Conservation (phyloP, 257 asterid genomes). For the Gentiana macrophylla region DNA sequence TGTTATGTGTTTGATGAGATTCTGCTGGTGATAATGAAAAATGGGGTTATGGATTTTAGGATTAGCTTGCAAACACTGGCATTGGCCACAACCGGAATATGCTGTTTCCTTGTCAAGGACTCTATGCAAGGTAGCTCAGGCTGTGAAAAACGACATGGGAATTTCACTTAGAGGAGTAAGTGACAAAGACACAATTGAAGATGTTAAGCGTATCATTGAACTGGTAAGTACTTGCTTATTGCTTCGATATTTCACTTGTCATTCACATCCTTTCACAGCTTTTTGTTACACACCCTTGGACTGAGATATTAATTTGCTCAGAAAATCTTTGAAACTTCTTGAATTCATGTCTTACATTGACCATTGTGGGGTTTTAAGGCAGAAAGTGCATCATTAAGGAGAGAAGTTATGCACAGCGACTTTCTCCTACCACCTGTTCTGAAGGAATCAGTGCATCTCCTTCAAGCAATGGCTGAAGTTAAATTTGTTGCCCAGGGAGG, state of each 20-base stretch:
- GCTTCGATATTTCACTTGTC: constrained; percentile 3
- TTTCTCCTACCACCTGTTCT: constrained; percentile 78
- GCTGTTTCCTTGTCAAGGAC: constrained; percentile 2
- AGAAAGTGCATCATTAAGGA: constrained; percentile 60
- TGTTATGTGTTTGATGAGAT: too few species aligned
- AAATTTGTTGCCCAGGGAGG: constrained; percentile 77
- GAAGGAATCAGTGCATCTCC: constrained; percentile 52
- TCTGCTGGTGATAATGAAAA: not conserved
- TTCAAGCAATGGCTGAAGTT: constrained; percentile 51
- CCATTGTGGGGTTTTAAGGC: constrained; percentile 35
- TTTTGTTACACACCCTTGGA: not conserved
- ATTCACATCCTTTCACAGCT: not conserved
- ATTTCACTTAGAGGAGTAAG: constrained; percentile 34
- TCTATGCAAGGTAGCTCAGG: constrained; percentile 40
- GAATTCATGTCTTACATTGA: constrained; percentile 1
- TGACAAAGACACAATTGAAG: constrained; percentile 54
- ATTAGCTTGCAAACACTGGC: not conserved
- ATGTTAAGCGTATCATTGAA: constrained; percentile 63
- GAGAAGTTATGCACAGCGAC: constrained; percentile 68
- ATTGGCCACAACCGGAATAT: not conserved
- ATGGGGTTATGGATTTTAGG: constrained; percentile 2
- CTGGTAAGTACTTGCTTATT: constrained; percentile 35
- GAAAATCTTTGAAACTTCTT: not conserved
- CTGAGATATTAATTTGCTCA: not conserved
- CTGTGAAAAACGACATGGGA: constrained; percentile 48